A percentile compares a stretch with the other conserved stretches of the same genome.
These are phyloP conservation scores for Neurospora discreta DNA, from an alignment of 495 filamentous ascomycete species.

Conservation along the genomic window DNA sequence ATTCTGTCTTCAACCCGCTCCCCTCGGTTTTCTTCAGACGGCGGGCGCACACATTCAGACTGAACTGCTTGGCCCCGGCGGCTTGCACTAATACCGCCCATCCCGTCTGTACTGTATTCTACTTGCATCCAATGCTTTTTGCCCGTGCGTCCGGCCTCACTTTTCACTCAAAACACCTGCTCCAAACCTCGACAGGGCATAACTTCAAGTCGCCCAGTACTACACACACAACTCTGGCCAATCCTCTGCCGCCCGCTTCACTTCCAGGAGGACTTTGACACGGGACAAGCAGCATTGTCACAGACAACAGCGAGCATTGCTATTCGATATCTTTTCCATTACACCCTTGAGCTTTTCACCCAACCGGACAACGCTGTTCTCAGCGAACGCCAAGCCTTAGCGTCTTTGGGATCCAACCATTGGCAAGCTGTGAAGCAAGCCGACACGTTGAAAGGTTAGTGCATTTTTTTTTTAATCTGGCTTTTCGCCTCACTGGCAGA, in stretches of 20 bases:
- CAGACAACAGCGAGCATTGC: neutral
- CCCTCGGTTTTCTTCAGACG: neutral
- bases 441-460: constrained; percentile 22
- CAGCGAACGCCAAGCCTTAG: neutral
- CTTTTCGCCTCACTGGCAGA: constrained; percentile 21
- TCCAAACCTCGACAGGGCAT: neutral
- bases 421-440: constrained; percentile 6
- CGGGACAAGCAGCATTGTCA: neutral
- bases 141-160: neutral
- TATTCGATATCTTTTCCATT: neutral
- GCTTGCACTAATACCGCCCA: neutral
- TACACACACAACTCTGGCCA: neutral
- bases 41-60: neutral
- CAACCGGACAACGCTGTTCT: neutral
- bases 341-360: neutral
- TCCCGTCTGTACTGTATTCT: neutral
- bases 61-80: neutral
- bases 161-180: neutral
- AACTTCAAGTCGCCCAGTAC: neutral
- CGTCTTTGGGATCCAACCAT: neutral
- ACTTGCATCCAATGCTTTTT: too few relatives aligned
- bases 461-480: constrained; percentile 10
- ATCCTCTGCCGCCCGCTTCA: neutral
- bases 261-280: neutral
- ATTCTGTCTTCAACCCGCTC: neutral